phyloP scores from a whole-genome alignment of 2,329 filamentous ascomycete genomes.

The Colletotrichum sp. region DNA sequence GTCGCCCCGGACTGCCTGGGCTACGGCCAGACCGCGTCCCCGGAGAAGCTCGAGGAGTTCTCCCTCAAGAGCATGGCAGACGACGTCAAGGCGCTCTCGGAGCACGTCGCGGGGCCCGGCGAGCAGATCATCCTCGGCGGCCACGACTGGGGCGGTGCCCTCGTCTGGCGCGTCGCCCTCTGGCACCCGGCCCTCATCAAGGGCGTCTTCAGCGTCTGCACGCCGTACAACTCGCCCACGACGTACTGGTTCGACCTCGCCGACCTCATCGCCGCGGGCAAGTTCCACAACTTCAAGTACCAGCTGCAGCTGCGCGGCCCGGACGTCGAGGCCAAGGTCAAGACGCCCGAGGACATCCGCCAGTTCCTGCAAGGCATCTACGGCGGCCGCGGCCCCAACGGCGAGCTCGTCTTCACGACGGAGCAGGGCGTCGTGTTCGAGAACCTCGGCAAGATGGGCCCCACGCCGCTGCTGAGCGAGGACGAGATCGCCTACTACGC shows the following conservation, averaged over 20 bases:
- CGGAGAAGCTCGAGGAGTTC: slow-evolving; percentile 56
- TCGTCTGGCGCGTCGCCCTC: slow-evolving; percentile 76
- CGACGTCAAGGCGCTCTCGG: slow-evolving; percentile 76
- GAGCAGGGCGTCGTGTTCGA: slow-evolving; percentile 68
- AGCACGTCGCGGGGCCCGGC: slow-evolving; percentile 50
- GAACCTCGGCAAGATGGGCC: slow-evolving; percentile 60
- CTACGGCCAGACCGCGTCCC: slow-evolving; percentile 78
- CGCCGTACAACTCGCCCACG: slow-evolving; percentile 68
- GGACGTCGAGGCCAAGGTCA: slow-evolving; percentile 64
- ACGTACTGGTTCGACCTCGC: slow-evolving; percentile 61
- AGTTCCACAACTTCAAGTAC: slow-evolving; percentile 77
- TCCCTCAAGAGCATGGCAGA: slow-evolving; percentile 73
- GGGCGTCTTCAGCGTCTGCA: slow-evolving; percentile 81
- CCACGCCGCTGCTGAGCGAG: slow-evolving; percentile 63
- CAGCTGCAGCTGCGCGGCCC: slow-evolving; percentile 80
- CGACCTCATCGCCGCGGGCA: slow-evolving; percentile 57
- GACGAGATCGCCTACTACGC: slow-evolving; percentile 82
- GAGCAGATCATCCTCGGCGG: slow-evolving; percentile 78
- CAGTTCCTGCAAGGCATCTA: slow-evolving; percentile 76
- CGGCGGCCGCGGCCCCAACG: slow-evolving; percentile 64
- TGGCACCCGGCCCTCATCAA: slow-evolving; percentile 76
- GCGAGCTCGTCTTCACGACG: slow-evolving; percentile 63
- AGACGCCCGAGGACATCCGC: slow-evolving; percentile 65
- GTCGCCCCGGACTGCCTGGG: slow-evolving; percentile 87
- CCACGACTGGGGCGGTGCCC: slow-evolving; percentile 89